Base-by-base conservation (phyloP, 441 rosid species). In the Erysimum cheiri region DNA sequence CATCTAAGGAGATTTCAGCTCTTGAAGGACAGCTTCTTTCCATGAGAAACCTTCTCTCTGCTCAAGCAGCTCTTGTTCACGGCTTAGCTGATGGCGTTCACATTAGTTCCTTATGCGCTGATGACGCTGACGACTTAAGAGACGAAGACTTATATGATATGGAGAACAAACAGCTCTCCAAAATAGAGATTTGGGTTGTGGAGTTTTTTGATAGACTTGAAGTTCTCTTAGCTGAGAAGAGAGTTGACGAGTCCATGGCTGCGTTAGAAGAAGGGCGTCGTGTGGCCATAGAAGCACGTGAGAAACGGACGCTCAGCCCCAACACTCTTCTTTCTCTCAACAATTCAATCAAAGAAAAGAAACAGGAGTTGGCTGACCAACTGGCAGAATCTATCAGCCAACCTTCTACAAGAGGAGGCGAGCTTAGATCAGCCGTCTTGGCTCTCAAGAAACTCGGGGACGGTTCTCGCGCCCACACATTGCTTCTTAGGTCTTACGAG, bases 21-120 rank as follows among this genome's bases (percentile, higher is more conserved):
- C 87, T 90, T 49, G 98, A 92, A 76, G 99, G 93, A 56, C 92
- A 92, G 71, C 97, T 92, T 29, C 84, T 88, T 47, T 87, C 97
- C 6, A 82, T 94, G 82, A 85, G 96, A 79, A 91, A 86, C 74
- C 88, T 82, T 70, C 76, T 94, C 28, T 90, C 97, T 8, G 88
- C 87, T 71, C 89, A 92, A 77, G 85, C 91, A 56, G 86, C 88
- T 80, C 79, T 94, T n/a, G 88, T 94, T 64, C 99, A 94, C 10
- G 84, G 87, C 55, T 87, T 88, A 72, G 90, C 88, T 17, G 97
- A 90, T 70, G 85, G 86, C 31, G 88, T 79, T 72, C 77, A 78
- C 55, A 78, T 86, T 10, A 88, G 82, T 53, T 83, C 88, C 15
- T 60, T 85, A 71, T 82, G 85, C 32, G 81, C 80, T 26, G 80